Evolutionary conservation across 2,329 filamentous ascomycete species (phyloP).

Genomic region (Epichloe sibirici): DNA sequence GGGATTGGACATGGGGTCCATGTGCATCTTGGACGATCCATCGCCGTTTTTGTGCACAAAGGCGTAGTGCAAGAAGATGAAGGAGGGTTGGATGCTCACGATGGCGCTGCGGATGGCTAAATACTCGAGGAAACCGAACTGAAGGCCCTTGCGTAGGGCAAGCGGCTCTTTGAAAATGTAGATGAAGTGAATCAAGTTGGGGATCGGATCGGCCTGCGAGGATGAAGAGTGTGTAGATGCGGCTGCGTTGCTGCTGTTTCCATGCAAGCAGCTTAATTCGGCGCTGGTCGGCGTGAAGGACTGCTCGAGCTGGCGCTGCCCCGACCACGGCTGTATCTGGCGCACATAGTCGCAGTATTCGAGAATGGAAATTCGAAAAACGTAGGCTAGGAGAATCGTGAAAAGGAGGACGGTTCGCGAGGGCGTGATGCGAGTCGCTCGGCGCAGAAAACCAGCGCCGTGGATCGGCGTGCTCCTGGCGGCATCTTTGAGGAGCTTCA

Average conservation of each 20-base stretch:
- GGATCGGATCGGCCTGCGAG: constrained; percentile 4
- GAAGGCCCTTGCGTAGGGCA: not conserved
- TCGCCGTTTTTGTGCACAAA: not conserved
- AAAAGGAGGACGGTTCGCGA: not conserved
- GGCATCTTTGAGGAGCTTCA: constrained; percentile 2
- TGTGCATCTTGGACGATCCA: not conserved
- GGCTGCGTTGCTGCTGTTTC: not conserved
- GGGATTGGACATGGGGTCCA: constrained; percentile 3
- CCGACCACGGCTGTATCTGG: constrained; percentile 5
- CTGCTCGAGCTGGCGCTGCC: constrained; percentile 7
- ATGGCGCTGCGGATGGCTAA: constrained; percentile 10
- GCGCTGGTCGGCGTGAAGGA: constrained; percentile 6
- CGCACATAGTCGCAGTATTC: constrained; percentile 3
- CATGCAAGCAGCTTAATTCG: constrained; percentile 7
- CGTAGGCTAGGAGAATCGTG: not conserved
- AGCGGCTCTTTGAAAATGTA: constrained; percentile 7
- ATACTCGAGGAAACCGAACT: constrained; percentile 9
- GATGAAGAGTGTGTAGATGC: not conserved
- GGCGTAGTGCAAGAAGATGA: constrained; percentile 6
- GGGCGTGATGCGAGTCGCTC: not conserved
- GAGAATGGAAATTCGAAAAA: not conserved
- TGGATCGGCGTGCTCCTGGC: not conserved
- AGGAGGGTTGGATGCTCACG: constrained; percentile 4
- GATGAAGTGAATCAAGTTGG: constrained; percentile 9
- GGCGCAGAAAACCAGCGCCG: not conserved